A percentile compares a stretch with the other conserved stretches of the same genome.
Conservation (phyloP, 1,139 yeast species). For the Yamadazyma songkhlaensis region DNA sequence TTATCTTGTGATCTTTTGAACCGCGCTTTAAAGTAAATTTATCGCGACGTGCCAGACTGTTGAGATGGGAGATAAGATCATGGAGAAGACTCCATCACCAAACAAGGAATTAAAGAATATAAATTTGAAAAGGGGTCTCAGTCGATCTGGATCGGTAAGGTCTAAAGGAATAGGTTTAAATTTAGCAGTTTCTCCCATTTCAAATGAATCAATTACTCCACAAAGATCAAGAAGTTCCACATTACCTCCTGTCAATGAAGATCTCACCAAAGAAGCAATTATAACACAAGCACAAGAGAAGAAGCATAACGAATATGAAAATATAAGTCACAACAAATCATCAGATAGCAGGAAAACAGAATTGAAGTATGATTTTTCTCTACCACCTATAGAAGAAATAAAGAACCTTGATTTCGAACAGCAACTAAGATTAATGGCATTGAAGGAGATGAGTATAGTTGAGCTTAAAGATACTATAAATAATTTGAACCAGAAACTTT, state of each 20-base stretch:
- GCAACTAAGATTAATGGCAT: conserved; percentile 55
- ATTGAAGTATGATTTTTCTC: conserved; percentile 24
- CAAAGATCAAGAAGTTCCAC: conserved; percentile 4
- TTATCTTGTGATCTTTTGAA: not conserved
- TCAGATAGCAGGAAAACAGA: conserved; percentile 2
- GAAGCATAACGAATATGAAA: not conserved
- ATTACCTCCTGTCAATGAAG: not conserved
- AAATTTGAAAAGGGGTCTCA: conserved; percentile 6
- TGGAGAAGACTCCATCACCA: conserved; percentile 8
- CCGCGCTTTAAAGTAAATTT: conserved; percentile 2
- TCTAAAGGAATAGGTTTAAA: conserved; percentile 30
- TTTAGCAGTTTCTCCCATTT: conserved; percentile 29
- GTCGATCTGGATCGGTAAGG: conserved; percentile 14
- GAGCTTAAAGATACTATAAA: conserved; percentile 52
- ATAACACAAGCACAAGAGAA: not conserved
- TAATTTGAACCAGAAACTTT: conserved; percentile 26
- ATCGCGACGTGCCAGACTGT: conserved; percentile 2
- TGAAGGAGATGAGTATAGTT: conserved; percentile 60
- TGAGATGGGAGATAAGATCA: not conserved
- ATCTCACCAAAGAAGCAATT: not conserved
- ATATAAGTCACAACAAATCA: not conserved
- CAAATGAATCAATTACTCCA: conserved; percentile 7
- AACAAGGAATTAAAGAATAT: conserved; percentile 8
- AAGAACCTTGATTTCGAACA: conserved; percentile 43
- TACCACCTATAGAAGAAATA: conserved; percentile 34